Percentiles rank a stretch among this genome's conserved stretches.
Conservation (phyloP, 441 rosid genomes). For the Cnidoscolus chayamansa region DNA sequence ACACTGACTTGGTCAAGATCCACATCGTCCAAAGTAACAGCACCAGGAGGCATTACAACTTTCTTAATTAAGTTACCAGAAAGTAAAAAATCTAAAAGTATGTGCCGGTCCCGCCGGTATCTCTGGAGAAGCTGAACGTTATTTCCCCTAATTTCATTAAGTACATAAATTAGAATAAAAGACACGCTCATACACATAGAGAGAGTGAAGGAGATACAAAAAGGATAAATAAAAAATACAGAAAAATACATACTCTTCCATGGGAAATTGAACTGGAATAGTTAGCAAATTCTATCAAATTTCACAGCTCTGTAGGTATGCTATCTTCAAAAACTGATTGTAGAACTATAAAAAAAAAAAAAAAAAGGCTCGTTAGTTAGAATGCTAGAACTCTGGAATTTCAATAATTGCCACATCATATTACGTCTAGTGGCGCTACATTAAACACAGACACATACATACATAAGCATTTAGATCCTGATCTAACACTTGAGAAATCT, state of each 20-base stretch:
- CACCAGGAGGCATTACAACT: conserved; percentile 98
- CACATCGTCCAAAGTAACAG: conserved; percentile 90
- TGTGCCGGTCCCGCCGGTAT: conserved; percentile 77
- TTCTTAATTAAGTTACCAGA: conserved; percentile 87
- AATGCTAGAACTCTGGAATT: not conserved
- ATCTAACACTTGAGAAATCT: conserved; percentile 8
- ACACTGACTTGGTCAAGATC: conserved; percentile 99
- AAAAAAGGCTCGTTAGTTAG: not conserved
- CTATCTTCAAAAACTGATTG: conserved; percentile 26
- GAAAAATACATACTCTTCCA: conserved; percentile 51
- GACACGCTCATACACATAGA: not conserved
- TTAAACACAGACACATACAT: not conserved
- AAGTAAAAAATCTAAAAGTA: conserved; percentile 77
- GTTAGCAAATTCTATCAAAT: conserved; percentile 1
- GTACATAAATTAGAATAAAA: not conserved
- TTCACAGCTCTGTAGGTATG: conserved; percentile 15
- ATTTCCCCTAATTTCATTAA: conserved; percentile 51
- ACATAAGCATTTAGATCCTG: conserved; percentile 15
- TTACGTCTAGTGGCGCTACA: not conserved
- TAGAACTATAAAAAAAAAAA: not conserved
- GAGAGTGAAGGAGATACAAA: not conserved
- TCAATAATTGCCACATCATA: not conserved
- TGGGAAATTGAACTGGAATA: conserved; percentile 18
- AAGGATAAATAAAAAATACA: conserved; percentile 6
- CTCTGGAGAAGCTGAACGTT: conserved; percentile 74